phyloP scores from a whole-genome alignment of 2,329 filamentous ascomycete species.

The Arthrobotrys conoides region DNA sequence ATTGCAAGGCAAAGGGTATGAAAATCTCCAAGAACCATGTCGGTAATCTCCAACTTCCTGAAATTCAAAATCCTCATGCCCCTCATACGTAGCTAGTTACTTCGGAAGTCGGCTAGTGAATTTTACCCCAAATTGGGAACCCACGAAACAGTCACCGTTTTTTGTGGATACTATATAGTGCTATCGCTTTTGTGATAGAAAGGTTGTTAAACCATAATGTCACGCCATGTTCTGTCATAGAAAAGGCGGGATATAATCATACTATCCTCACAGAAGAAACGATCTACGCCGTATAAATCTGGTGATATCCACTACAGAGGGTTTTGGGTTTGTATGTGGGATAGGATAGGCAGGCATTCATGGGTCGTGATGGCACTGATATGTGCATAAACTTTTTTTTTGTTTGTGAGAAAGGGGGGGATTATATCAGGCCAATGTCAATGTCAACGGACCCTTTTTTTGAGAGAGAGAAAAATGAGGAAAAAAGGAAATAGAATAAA shows the following conservation, averaged over 20 bases:
- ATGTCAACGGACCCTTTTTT: slow-evolving; percentile 17
- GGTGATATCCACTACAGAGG: neutral
- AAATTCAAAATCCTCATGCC: too few relatives aligned
- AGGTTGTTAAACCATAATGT: slow-evolving; percentile 4
- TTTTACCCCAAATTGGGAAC: slow-evolving; percentile 29
- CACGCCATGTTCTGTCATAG: slow-evolving; percentile 55
- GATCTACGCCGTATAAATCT: slow-evolving; percentile 40
- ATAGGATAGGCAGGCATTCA: slow-evolving; percentile 4
- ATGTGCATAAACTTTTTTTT: slow-evolving; percentile 15
- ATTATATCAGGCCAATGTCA: slow-evolving; percentile 28
- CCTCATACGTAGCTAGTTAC: too few relatives aligned
- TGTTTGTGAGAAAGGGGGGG: slow-evolving; percentile 1
- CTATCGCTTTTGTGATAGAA: slow-evolving; percentile 25
- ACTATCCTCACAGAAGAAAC: slow-evolving; percentile 38
- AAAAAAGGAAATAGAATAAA: slow-evolving; percentile 1
- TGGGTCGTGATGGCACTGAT: slow-evolving; percentile 21
- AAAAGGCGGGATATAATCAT: slow-evolving; percentile 40
- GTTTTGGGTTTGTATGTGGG: neutral
- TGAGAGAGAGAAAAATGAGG: neutral
- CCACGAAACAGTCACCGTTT: neutral
- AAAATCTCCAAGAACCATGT: neutral
- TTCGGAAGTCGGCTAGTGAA: too few relatives aligned
- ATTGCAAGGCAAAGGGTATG: too few relatives aligned
- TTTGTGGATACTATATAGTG: neutral
- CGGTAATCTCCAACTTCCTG: neutral